phyloP scores from a whole-genome alignment of 306 rosid genomes.

The Medicago truncatula region MtrunA17r5.0-ANR NC_053046.1:30428001-30428500 shows the following conservation, averaged over 20 bases:
- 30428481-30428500: too few relatives aligned
- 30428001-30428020: too few relatives aligned
- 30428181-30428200: background rate
- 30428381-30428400: too few relatives aligned
- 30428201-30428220: background rate
- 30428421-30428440: too few relatives aligned
- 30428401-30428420: too few relatives aligned
- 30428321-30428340: slow-evolving; percentile 43
- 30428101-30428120: background rate
- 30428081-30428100: slow-evolving; percentile 17
- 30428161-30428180: background rate
- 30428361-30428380: too few relatives aligned
- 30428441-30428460: too few relatives aligned
- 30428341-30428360: slow-evolving; percentile 28
- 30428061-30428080: background rate
- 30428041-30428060: too few relatives aligned
- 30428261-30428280: background rate
- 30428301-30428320: slow-evolving; percentile 46
- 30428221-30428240: slow-evolving; percentile 2
- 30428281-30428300: slow-evolving; percentile 19
- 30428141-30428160: too few relatives aligned
- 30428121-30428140: slow-evolving; percentile 15
- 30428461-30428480: too few relatives aligned
- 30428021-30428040: too few relatives aligned
- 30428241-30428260: background rate